Percentiles rank a stretch among this genome's conserved stretches.
Evolutionary conservation across 257 asterid species (phyloP).

Genomic region (Craterostigma plantagineum): DNA sequence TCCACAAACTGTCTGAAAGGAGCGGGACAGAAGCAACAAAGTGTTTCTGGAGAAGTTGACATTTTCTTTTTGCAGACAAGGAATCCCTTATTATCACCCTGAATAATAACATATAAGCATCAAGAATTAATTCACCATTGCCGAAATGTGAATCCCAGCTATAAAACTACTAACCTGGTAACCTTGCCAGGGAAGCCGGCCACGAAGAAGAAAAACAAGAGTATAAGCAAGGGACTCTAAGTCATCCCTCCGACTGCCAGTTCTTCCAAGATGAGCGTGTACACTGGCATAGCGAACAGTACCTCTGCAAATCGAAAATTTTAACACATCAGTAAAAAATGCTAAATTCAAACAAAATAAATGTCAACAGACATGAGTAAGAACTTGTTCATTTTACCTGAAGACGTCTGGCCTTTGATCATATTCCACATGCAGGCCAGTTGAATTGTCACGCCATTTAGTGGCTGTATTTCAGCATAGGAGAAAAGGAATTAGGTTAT

Average conservation of each 20-base stretch:
- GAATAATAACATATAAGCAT: constrained; percentile 5
- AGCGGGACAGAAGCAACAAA: constrained; percentile 46
- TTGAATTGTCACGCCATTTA: constrained; percentile 35
- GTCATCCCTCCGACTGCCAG: constrained; percentile 66
- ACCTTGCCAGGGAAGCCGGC: constrained; percentile 68
- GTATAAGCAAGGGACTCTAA: constrained; percentile 66
- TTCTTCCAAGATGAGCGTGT: constrained; percentile 65
- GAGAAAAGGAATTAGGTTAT: background rate
- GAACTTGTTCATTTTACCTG: constrained; percentile 20
- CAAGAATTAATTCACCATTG: background rate
- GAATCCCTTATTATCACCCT: constrained; percentile 66
- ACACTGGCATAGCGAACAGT: constrained; percentile 67
- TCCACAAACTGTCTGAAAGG: constrained; percentile 48
- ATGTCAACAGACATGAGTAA: background rate
- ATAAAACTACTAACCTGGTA: constrained; percentile 26
- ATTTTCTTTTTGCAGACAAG: constrained; percentile 63
- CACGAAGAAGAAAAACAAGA: constrained; percentile 48
- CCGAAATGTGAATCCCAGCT: constrained; percentile 1
- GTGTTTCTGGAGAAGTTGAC: constrained; percentile 51
- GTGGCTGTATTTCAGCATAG: constrained; percentile 25
- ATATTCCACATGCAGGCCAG: constrained; percentile 46
- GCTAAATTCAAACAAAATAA: background rate
- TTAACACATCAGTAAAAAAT: background rate
- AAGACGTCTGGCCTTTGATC: constrained; percentile 53
- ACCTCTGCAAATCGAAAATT: constrained; percentile 26